Evolutionary conservation across 805 yeast species (phyloP), one percentile per base, ranked within the genome.

Genomic region (Candida argentea): DNA sequence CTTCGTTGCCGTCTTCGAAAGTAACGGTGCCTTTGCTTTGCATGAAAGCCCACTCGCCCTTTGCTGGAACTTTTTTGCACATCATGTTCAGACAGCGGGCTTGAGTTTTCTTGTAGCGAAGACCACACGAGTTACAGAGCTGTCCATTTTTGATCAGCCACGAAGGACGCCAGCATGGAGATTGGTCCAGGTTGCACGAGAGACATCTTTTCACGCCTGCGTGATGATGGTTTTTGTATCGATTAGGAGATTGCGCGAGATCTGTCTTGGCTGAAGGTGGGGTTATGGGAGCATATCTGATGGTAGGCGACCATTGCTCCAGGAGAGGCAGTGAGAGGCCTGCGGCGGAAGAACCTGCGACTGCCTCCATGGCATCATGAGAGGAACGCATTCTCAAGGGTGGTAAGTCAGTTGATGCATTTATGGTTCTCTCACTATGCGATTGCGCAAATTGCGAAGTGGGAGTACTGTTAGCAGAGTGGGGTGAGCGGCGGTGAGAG

Each of bases 81-180:
- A 56, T 47, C 2, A 65, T 55, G 42, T 82, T 80, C 28, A 81
- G 61, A 56, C 98, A 89, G 46, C 96, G 70, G 3, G 94, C 94
- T 16, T 84, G 82, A 1, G 96, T 87, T 59, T 89, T 89, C 55
- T 91, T 87, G 60, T 83, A 89, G 39, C 98, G 67, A 43, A 89
- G 63, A 1, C 98, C 98, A 57, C 98, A 89, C 1, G 95, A 84
- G 50, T 89, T 89, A 62, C 98, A 89, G 40, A 89, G 67, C 58
- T 87, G 97, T n/a, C 96, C 97, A 36, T 81, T 85, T 39, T 76
- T 64, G 16, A 75, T 65, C 3, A 89, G 76, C 98, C 98, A 89
- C 4, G 94, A 80, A 2, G 98, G 98, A 48, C 98, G 72, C 98
- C 98, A 89, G 55, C 98, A 89, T 4, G 98, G 98, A 5, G 94